Percentiles rank a stretch among this genome's conserved stretches.
phyloP scores from a whole-genome alignment of 2,329 filamentous ascomycete genomes.

The Chaetomiaceae sp. region DNA sequence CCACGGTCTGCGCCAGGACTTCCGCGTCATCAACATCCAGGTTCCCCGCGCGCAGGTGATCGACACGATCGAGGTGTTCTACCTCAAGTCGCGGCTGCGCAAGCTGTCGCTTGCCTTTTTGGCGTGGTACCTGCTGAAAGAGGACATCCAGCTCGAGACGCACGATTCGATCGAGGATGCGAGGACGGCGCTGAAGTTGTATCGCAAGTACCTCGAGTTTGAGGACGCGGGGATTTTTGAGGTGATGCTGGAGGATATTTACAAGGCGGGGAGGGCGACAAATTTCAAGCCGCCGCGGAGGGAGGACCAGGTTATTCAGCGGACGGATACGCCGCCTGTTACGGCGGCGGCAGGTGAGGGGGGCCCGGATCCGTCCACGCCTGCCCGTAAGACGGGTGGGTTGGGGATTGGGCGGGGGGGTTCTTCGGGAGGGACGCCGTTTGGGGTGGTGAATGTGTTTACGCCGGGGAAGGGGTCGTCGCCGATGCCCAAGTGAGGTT shows the following conservation, averaged over 20 bases:
- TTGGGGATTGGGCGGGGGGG: conserved; percentile 1
- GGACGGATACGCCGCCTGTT: conserved; percentile 53
- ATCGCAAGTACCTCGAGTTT: conserved; percentile 85
- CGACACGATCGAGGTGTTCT: conserved; percentile 91
- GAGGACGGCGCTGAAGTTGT: conserved; percentile 82
- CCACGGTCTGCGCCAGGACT: conserved; percentile 90
- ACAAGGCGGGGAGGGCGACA: conserved; percentile 46
- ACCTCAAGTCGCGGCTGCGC: conserved; percentile 72
- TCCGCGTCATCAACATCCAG: conserved; percentile 97
- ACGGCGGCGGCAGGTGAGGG: conserved; percentile 32
- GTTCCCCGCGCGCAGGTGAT: conserved; percentile 87
- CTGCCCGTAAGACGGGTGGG: conserved; percentile 17
- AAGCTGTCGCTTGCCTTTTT: conserved; percentile 88
- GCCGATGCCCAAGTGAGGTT: conserved; percentile 7
- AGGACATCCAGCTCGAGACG: conserved; percentile 87
- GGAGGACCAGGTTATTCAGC: conserved; percentile 41
- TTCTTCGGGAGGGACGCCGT: conserved; percentile 1
- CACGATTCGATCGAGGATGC: conserved; percentile 97
- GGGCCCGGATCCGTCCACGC: conserved; percentile 17
- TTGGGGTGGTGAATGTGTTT: conserved; percentile 15
- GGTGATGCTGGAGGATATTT: conserved; percentile 82
- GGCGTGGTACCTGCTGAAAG: conserved; percentile 84
- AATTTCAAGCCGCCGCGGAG: conserved; percentile 50
- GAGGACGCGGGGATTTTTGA: conserved; percentile 79
- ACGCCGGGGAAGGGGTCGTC: conserved; percentile 16